These are phyloP conservation scores for Debaryomyces coudertii DNA, from an alignment of 1,139 yeast genomes.

Conservation along the genomic window DNA sequence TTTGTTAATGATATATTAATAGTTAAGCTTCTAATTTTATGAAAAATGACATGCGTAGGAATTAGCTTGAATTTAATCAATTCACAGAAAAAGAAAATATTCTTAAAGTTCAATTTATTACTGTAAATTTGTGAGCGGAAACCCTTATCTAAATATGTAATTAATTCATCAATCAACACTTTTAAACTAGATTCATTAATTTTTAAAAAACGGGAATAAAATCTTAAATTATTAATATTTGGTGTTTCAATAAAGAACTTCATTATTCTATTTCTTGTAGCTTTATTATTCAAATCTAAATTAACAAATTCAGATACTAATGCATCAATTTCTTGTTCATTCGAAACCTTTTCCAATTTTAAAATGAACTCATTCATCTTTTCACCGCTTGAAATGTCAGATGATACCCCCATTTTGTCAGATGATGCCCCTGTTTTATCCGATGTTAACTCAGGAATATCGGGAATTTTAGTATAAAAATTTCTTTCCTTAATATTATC, in stretches of 20 bases:
- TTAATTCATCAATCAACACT: conserved; percentile 58
- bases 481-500: conserved; percentile 62
- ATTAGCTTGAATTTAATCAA: conserved; percentile 75
- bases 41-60: conserved; percentile 73
- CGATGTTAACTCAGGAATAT: conserved; percentile 32
- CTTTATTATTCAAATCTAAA: conserved; percentile 64
- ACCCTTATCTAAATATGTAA: conserved; percentile 59
- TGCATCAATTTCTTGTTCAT: conserved; percentile 57
- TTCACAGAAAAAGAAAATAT: conserved; percentile 69
- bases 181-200: conserved; percentile 53
- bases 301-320: conserved; percentile 60
- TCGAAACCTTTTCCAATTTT: conserved; percentile 46
- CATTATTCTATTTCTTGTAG: conserved; percentile 65
- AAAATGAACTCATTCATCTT: conserved; percentile 47
- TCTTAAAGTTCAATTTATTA: conserved; percentile 54
- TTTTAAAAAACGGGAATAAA: conserved; percentile 70
- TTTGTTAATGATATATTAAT: conserved; percentile 53
- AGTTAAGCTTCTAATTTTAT: conserved; percentile 63
- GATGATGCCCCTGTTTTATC: conserved; percentile 28
- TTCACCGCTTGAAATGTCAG: conserved; percentile 39
- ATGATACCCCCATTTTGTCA: conserved; percentile 18
- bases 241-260: conserved; percentile 56
- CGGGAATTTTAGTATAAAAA: conserved; percentile 55
- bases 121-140: conserved; percentile 63
- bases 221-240: conserved; percentile 47